phyloP scores from a whole-genome alignment of 257 asterid species.

The Solanum lignicaule region DNA sequence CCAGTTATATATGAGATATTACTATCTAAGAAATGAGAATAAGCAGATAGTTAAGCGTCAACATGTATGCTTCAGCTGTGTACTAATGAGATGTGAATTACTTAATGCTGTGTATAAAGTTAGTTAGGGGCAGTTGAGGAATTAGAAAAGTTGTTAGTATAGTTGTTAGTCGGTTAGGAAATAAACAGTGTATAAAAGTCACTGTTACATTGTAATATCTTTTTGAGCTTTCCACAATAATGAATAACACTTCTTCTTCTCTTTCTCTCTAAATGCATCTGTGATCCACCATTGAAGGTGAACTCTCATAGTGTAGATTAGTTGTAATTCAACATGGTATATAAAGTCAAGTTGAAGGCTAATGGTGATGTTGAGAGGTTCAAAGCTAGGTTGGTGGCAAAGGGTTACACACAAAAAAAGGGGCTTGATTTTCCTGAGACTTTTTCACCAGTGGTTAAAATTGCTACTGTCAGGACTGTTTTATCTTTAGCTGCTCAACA shows the following conservation, averaged over 20 bases:
- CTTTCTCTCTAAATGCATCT: neutral
- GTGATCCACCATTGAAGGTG: neutral
- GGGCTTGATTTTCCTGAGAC: neutral
- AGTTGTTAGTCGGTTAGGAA: neutral
- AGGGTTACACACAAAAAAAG: neutral
- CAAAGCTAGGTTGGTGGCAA: neutral
- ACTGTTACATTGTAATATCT: neutral
- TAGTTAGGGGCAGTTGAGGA: neutral
- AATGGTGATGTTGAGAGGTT: neutral
- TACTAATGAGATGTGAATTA: neutral
- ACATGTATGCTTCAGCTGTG: no score
- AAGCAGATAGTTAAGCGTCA: no score
- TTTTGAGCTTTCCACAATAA: neutral
- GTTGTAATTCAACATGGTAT: neutral
- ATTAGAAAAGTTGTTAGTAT: no score
- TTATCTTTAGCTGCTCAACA: neutral
- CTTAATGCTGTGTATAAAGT: neutral
- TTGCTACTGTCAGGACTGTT: neutral
- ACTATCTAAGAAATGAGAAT: neutral
- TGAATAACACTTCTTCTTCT: neutral
- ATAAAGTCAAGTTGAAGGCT: neutral
- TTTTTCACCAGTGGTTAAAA: neutral
- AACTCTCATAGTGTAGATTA: neutral
- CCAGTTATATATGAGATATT: neutral
- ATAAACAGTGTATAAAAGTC: neutral